Percentiles rank a stretch among this genome's conserved stretches.
Conservation (phyloP, 148 eudicot genomes). For the Euryodendron excelsum region DNA sequence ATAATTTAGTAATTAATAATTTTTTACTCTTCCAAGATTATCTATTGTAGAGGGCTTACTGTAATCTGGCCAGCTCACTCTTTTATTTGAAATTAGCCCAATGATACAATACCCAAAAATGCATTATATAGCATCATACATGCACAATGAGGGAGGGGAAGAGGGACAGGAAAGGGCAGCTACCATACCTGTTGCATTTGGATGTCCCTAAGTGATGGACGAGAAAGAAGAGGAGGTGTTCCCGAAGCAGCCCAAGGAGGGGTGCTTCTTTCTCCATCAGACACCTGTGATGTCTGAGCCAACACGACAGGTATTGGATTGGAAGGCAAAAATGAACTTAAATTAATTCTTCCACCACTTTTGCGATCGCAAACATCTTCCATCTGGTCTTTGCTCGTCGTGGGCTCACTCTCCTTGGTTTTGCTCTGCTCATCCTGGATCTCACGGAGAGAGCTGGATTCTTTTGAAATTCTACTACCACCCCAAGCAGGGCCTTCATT, state of each 20-base stretch:
- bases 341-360: constrained; percentile 42
- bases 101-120: no score
- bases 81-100: no score
- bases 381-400: constrained; percentile 39
- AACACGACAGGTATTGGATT: constrained; percentile 69
- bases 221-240: constrained; percentile 78
- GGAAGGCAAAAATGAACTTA: constrained; percentile 75
- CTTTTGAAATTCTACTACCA: constrained; percentile 62
- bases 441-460: constrained; percentile 65
- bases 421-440: constrained; percentile 86
- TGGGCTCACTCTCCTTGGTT: constrained; percentile 31
- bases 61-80: no score
- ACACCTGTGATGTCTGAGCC: constrained; percentile 29
- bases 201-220: constrained; percentile 90
- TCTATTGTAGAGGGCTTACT: no score
- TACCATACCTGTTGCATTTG: constrained; percentile 84
- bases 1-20: no score
- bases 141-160: no score
- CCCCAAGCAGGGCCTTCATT: constrained; percentile 97
- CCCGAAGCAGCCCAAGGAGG: constrained; percentile 95
- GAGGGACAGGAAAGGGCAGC: not conserved
- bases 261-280: constrained; percentile 67
- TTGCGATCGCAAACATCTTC: constrained; percentile 45
- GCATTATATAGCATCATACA: no score
- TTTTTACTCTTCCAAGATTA: no score